Percentiles rank a stretch among this genome's conserved stretches.
These are phyloP conservation scores for Eucalyptus brandiana DNA, from an alignment of 345 rosid genomes.

Conservation along the genomic window DNA sequence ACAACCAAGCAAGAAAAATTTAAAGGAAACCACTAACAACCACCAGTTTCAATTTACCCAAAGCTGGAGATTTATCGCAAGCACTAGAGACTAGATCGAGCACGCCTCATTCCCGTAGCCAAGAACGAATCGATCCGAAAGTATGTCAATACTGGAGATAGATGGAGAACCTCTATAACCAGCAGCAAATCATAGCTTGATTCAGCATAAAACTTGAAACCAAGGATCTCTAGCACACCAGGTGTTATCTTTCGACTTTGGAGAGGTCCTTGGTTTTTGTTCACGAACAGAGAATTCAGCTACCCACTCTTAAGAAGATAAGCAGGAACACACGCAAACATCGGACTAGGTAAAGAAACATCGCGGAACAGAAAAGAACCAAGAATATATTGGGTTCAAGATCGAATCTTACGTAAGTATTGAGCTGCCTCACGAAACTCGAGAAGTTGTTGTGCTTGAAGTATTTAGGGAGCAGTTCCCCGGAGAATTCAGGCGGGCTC, in stretches of 20 bases:
- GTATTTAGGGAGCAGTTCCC: conserved; percentile 8
- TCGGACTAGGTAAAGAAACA: not conserved
- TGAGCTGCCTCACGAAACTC: conserved; percentile 14
- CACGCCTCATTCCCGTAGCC: not conserved
- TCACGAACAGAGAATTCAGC: not conserved
- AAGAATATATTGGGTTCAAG: not conserved
- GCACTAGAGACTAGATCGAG: not conserved
- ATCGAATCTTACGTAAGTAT: not conserved
- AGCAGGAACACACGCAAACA: not conserved
- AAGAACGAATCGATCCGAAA: not conserved
- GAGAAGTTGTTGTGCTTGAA: conserved; percentile 22
- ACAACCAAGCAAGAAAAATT: not conserved
- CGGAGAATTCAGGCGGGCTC: conserved; percentile 4
- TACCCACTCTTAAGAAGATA: not conserved
- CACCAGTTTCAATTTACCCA: not conserved
- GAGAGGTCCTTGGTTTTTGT: not conserved
- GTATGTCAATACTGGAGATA: not conserved
- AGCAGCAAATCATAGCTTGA: not conserved
- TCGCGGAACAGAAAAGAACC: not conserved
- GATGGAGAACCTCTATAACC: not conserved
- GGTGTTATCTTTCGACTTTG: not conserved
- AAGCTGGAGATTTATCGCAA: not conserved
- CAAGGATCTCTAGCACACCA: not conserved
- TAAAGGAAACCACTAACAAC: not conserved
- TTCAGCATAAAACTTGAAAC: not conserved